These are phyloP conservation scores for Lagenidium giganteum DNA, from an alignment of 352 stramenopile species.

Conservation along the genomic window DNA sequence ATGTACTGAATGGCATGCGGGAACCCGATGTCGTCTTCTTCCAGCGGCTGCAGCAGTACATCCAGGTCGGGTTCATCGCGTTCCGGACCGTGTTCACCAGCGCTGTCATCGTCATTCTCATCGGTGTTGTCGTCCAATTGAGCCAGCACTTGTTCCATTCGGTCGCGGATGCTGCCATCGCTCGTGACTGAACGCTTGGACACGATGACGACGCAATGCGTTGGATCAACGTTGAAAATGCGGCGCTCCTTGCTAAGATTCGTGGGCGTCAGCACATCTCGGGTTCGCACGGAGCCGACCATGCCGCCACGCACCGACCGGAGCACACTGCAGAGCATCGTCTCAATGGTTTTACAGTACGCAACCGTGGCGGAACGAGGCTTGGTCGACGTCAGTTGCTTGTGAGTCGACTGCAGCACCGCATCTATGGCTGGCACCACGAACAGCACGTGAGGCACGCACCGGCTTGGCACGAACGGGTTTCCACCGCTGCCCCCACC, in stretches of 20 bases:
- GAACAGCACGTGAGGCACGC: constrained; percentile 60
- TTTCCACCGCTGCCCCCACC: constrained; percentile 18
- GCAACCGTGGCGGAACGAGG: constrained; percentile 40
- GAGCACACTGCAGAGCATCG: constrained; percentile 43
- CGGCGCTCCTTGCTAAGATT: constrained; percentile 66
- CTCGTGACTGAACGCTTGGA: constrained; percentile 24
- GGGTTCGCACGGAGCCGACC: constrained; percentile 48
- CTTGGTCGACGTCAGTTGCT: constrained; percentile 20
- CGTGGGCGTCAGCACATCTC: constrained; percentile 39
- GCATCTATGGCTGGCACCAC: constrained; percentile 52
- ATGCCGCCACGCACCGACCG: constrained; percentile 42
- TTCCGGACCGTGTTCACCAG: constrained; percentile 14
- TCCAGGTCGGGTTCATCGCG: constrained; percentile 26
- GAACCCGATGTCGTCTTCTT: constrained; percentile 54
- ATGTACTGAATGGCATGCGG: constrained; percentile 50
- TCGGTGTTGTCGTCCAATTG: constrained; percentile 21
- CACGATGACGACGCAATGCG: constrained; percentile 63
- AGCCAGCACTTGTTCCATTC: constrained; percentile 38
- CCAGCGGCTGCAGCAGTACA: constrained; percentile 32
- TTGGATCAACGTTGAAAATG: constrained; percentile 60
- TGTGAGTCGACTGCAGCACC: constrained; percentile 25
- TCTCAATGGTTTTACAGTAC: constrained; percentile 55
- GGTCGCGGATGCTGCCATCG: constrained; percentile 23
- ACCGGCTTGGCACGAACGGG: constrained; percentile 48
- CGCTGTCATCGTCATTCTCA: constrained; percentile 15